Evolutionary conservation across 1,284 basidiomycete species (phyloP).

Genomic region (Tilletiaria anomala): DNA sequence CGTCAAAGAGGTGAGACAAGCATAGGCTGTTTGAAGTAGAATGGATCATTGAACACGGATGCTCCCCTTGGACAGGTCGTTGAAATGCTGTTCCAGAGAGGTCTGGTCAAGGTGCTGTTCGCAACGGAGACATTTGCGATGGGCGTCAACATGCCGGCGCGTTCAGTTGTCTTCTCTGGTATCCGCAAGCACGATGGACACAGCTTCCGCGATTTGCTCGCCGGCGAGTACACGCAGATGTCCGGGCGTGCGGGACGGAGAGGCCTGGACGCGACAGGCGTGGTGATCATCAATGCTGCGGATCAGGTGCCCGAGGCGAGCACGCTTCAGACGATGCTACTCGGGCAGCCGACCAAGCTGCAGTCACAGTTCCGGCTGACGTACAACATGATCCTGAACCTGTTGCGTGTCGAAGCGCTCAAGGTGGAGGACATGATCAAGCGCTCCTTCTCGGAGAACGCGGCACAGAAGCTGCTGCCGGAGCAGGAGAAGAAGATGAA

Average conservation of each 20-base stretch:
- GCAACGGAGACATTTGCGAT: conserved; percentile 99
- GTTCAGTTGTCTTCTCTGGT: conserved; percentile 87
- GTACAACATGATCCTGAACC: conserved; percentile 98
- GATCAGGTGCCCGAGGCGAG: conserved; percentile 74
- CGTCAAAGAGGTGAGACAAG: conserved; percentile 82
- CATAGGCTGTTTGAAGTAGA: background rate
- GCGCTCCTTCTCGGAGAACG: conserved; percentile 94
- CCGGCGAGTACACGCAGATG: conserved; percentile 86
- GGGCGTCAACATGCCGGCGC: conserved; percentile 96
- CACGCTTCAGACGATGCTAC: conserved; percentile 72
- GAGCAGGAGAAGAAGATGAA: conserved; percentile 75
- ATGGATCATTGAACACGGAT: too few species aligned
- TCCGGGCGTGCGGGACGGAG: conserved; percentile 91
- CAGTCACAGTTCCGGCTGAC: conserved; percentile 93
- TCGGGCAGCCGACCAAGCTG: conserved; percentile 80
- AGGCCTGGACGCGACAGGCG: conserved; percentile 86
- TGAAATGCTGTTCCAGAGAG: conserved; percentile 87
- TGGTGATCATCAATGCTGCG: conserved; percentile 67
- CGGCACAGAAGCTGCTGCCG: conserved; percentile 77
- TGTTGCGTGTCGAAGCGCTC: conserved; percentile 87
- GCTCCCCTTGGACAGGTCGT: too few species aligned
- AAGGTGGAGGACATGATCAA: conserved; percentile 99
- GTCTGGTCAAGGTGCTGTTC: conserved; percentile 90
- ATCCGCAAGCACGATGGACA: conserved; percentile 92
- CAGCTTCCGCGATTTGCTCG: conserved; percentile 60